These are phyloP conservation scores for Rhinocladiella similis DNA, from an alignment of 2,329 filamentous ascomycete genomes.

Conservation along the genomic window DNA sequence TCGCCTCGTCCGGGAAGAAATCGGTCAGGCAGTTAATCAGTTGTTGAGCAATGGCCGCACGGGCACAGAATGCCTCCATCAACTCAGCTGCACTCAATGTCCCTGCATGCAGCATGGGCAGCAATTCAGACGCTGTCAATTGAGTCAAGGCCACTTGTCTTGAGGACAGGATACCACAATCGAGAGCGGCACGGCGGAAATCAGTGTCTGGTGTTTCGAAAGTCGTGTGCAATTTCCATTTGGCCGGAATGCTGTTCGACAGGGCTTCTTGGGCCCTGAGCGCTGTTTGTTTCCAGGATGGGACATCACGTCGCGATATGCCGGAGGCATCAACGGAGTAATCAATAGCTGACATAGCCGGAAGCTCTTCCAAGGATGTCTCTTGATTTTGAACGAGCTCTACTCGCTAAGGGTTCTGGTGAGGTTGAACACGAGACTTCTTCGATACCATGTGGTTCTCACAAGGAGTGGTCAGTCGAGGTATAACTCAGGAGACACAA, in stretches of 20 bases:
- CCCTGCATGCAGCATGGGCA: constrained; percentile 19
- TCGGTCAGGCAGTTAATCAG: constrained; percentile 37
- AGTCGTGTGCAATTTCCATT: neutral
- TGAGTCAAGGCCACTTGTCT: constrained; percentile 51
- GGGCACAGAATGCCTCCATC: constrained; percentile 55
- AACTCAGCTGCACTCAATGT: constrained; percentile 47
- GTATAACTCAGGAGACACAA: neutral
- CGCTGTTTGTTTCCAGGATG: neutral
- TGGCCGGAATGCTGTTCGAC: neutral
- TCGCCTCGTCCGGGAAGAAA: constrained; percentile 36
- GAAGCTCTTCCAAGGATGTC: neutral
- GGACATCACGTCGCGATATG: neutral
- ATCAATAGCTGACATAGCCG: neutral
- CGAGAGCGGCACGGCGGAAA: neutral
- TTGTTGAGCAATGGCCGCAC: constrained; percentile 32
- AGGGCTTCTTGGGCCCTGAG: neutral
- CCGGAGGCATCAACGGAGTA: neutral
- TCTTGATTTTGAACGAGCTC: neutral
- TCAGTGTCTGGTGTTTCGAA: constrained; percentile 1
- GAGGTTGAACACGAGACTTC: too few species aligned
- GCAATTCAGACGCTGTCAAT: constrained; percentile 45
- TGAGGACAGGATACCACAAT: constrained; percentile 42
- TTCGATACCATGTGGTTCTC: too few species aligned
- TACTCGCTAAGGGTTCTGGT: too few species aligned
- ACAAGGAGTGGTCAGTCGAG: neutral